phyloP scores from a whole-genome alignment of 345 rosid species.

The Brassica rapa region DNA sequence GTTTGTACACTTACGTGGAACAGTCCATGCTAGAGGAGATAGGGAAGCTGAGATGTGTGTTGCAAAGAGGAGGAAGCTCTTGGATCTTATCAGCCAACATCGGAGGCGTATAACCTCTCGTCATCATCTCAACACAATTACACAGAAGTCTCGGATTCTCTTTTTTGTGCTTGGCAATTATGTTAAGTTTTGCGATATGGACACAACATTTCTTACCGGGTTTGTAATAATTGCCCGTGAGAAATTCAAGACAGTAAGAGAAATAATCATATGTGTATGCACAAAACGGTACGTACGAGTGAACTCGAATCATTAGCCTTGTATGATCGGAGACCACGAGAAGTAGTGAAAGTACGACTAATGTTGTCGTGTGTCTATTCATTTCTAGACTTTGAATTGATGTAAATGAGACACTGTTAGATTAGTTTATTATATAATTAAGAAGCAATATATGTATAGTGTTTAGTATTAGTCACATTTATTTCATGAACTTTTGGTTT shows the following conservation, averaged over 20 bases:
- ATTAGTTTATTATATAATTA: constrained; percentile 4
- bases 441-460: not conserved
- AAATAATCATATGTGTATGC: constrained; percentile 42
- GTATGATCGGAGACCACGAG: constrained; percentile 31
- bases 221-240: constrained; percentile 39
- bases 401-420: not conserved
- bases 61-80: constrained; percentile 44
- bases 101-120: constrained; percentile 42
- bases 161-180: constrained; percentile 39
- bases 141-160: constrained; percentile 45
- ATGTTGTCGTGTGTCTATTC: constrained; percentile 15
- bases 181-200: constrained; percentile 43
- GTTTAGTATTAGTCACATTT: constrained; percentile 15
- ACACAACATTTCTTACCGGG: constrained; percentile 45
- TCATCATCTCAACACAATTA: constrained; percentile 47
- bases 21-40: constrained; percentile 59
- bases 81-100: constrained; percentile 41
- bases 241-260: constrained; percentile 49
- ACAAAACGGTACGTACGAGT: constrained; percentile 40
- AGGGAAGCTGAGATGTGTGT: constrained; percentile 52
- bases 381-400: constrained; percentile 19
- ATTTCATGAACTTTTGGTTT: constrained; percentile 13
- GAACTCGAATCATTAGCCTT: constrained; percentile 3
- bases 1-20: constrained; percentile 36
- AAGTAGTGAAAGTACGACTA: constrained; percentile 20